A percentile compares a stretch with the other conserved stretches of the same genome.
These are phyloP conservation scores for Friedmanniomyces endolithicus DNA, from an alignment of 495 filamentous ascomycete species.

Conservation along the genomic window DNA sequence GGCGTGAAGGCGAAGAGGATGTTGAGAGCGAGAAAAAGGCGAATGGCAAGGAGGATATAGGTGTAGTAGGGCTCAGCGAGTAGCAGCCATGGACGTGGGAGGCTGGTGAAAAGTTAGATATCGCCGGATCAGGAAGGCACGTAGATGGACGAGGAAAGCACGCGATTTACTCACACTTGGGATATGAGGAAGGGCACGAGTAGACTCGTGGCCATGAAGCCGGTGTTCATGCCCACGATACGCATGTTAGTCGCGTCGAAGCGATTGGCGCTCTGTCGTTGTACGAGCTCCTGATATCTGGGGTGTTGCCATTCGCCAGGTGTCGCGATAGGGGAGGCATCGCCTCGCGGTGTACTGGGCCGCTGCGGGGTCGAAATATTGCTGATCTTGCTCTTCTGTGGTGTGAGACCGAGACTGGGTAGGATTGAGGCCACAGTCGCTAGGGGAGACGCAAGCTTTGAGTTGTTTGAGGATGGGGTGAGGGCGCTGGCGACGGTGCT, in stretches of 20 bases:
- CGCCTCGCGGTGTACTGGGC: constrained; percentile 24
- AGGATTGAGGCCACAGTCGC: constrained; percentile 1
- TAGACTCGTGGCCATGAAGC: constrained; percentile 31
- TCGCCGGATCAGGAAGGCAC: background rate
- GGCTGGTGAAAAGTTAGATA: constrained; percentile 8
- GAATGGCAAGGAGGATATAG: constrained; percentile 38
- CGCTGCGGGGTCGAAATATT: constrained; percentile 1
- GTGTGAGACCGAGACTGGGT: constrained; percentile 9
- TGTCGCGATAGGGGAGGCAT: constrained; percentile 25
- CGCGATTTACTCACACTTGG: background rate
- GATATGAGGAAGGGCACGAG: background rate
- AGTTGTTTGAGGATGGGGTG: background rate
- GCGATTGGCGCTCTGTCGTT: constrained; percentile 55
- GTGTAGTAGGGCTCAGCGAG: constrained; percentile 22
- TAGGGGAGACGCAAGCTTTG: background rate
- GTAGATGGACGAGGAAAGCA: background rate
- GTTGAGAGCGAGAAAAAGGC: constrained; percentile 51
- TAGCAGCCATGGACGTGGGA: constrained; percentile 24
- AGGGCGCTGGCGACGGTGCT: background rate
- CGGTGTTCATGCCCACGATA: constrained; percentile 51
- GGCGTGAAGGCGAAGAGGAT: constrained; percentile 53
- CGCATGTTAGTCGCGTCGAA: constrained; percentile 61
- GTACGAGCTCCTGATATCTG: constrained; percentile 60
- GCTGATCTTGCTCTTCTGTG: background rate
- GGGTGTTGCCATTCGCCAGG: constrained; percentile 82